These are phyloP conservation scores for Selaginella moellendorffii DNA, from an alignment of 75 land plant genomes.

Conservation along the genomic window DNA sequence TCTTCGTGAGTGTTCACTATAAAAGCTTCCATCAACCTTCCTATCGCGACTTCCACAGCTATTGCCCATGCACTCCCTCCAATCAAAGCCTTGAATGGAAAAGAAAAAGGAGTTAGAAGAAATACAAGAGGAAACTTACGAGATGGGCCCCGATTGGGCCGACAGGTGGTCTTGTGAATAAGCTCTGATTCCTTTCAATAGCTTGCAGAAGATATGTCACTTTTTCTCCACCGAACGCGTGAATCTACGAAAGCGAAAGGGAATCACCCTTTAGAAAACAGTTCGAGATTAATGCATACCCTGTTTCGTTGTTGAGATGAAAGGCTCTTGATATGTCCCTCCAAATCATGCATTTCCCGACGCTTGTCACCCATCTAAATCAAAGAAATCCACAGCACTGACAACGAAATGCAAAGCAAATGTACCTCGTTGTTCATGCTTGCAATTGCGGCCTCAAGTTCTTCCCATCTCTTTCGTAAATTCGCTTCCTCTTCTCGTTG, in stretches of 20 bases:
- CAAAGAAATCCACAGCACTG: too few species aligned
- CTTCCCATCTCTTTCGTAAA: too few species aligned
- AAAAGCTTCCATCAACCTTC: constrained; percentile 74
- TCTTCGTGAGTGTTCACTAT: constrained; percentile 77
- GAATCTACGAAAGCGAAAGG: constrained; percentile 35
- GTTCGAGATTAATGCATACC: too few species aligned
- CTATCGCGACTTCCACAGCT: constrained; percentile 78
- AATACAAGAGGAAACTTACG: constrained; percentile 13
- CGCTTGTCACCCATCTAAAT: constrained; percentile 38
- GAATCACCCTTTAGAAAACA: too few species aligned
- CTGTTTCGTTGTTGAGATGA: constrained; percentile 42
- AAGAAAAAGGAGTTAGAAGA: background rate
- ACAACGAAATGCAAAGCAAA: too few species aligned
- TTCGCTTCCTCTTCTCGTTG: too few species aligned
- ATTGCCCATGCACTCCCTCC: constrained; percentile 57
- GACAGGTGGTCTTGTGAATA: constrained; percentile 59
- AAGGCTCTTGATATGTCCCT: constrained; percentile 27
- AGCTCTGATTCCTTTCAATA: constrained; percentile 44
- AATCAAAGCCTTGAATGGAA: too few species aligned
- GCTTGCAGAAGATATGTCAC: constrained; percentile 41
- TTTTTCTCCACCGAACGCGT: constrained; percentile 80
- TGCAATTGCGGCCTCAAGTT: too few species aligned
- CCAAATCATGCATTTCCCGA: constrained; percentile 26
- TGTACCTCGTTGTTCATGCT: too few species aligned
- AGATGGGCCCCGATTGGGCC: constrained; percentile 88